A percentile compares a stretch with the other conserved stretches of the same genome.
phyloP scores from a whole-genome alignment of 306 rosid genomes.

The Medicago truncatula region MtrunA17r5.0-ANR NC_053042.1:19123001-19123500 shows the following conservation, averaged over 20 bases:
- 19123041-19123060: neutral
- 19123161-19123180: conserved; percentile 47
- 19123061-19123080: conserved; percentile 9
- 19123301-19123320: conserved; percentile 55
- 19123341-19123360: conserved; percentile 42
- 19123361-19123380: conserved; percentile 44
- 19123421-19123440: conserved; percentile 27
- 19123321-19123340: conserved; percentile 47
- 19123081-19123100: conserved; percentile 22
- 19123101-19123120: conserved; percentile 13
- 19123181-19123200: conserved; percentile 54
- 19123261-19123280: conserved; percentile 43
- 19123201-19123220: conserved; percentile 45
- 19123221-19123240: conserved; percentile 49
- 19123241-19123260: conserved; percentile 53
- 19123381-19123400: conserved; percentile 52
- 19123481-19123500: conserved; percentile 40
- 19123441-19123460: conserved; percentile 30
- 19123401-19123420: conserved; percentile 41
- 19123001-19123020: neutral
- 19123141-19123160: conserved; percentile 41
- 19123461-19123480: conserved; percentile 39
- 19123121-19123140: conserved; percentile 61
- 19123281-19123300: conserved; percentile 47
- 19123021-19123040: neutral